These are phyloP conservation scores for Firmiana major DNA, from an alignment of 345 rosid species.

Conservation along the genomic window DNA sequence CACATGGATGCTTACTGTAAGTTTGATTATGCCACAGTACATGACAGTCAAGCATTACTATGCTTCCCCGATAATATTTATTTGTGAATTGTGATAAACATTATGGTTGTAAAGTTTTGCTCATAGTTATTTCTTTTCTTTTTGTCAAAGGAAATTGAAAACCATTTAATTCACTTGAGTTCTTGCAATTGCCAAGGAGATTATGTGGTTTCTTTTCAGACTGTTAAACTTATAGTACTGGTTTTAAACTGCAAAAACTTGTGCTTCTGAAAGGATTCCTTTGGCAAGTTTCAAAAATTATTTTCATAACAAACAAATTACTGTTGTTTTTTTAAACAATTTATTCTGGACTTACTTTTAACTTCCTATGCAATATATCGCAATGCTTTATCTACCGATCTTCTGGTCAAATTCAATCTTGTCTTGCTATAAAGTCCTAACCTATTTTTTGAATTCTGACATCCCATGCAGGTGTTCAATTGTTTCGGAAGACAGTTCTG, in stretches of 20 bases:
- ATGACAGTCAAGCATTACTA: not conserved
- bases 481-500: conserved; percentile 37
- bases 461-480: conserved; percentile 29
- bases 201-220: not conserved
- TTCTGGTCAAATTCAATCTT: not conserved
- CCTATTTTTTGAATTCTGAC: conserved; percentile 4
- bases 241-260: not conserved
- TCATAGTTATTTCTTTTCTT: not conserved
- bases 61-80: not conserved
- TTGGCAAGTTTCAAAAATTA: not conserved
- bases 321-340: not conserved
- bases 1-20: conserved; percentile 80
- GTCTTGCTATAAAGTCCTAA: not conserved
- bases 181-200: not conserved
- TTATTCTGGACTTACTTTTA: not conserved
- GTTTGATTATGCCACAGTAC: conserved; percentile 11
- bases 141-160: not conserved
- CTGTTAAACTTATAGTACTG: not conserved
- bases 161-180: not conserved
- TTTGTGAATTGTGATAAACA: not conserved
- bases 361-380: not conserved
- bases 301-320: not conserved
- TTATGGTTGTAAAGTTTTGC: not conserved
- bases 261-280: not conserved
- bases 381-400: not conserved